A percentile compares a stretch with the other conserved stretches of the same genome.
phyloP scores from a whole-genome alignment of 768 basidiomycete species.

The Lactarius hengduanensis region DNA sequence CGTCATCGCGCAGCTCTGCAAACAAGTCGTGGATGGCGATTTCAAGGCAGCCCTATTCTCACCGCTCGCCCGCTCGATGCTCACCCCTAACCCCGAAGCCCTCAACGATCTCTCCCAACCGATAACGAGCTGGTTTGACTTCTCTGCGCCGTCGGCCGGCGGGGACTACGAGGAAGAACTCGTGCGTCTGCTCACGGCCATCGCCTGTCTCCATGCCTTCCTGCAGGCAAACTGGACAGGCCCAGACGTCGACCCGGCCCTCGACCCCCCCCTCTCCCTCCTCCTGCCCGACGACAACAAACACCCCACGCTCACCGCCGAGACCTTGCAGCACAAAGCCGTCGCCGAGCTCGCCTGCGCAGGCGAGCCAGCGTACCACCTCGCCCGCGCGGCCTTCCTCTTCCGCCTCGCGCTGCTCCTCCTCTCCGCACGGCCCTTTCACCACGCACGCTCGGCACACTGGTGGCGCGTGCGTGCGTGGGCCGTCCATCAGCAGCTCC shows the following conservation, averaged over 20 bases:
- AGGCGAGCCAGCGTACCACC: conserved; percentile 97
- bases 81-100: conserved; percentile 35
- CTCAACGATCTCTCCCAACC: conserved; percentile 38
- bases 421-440: conserved; percentile 45
- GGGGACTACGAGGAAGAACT: conserved; percentile 51
- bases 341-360: conserved; percentile 74
- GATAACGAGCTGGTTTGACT: conserved; percentile 39
- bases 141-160: conserved; percentile 33
- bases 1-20: conserved; percentile 43
- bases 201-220: conserved; percentile 86
- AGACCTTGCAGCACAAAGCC: conserved; percentile 60
- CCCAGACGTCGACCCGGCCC: conserved; percentile 66
- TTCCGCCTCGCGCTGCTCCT: conserved; percentile 75
- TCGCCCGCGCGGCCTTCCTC: conserved; percentile 64
- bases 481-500: conserved; percentile 70
- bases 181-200: conserved; percentile 58
- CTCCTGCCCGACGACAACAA: conserved; percentile 37
- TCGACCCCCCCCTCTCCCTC: conserved; percentile 36
- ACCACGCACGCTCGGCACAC: conserved; percentile 47
- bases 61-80: conserved; percentile 37
- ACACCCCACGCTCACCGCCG: conserved; percentile 39
- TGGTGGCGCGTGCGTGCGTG: conserved; percentile 88
- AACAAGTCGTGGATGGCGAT: conserved; percentile 56
- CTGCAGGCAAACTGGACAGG: conserved; percentile 97
- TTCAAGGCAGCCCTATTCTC: conserved; percentile 51